Base-by-base conservation (phyloP, 1,139 yeast genomes). In the Kurtzmaniella natalensis region DNA sequence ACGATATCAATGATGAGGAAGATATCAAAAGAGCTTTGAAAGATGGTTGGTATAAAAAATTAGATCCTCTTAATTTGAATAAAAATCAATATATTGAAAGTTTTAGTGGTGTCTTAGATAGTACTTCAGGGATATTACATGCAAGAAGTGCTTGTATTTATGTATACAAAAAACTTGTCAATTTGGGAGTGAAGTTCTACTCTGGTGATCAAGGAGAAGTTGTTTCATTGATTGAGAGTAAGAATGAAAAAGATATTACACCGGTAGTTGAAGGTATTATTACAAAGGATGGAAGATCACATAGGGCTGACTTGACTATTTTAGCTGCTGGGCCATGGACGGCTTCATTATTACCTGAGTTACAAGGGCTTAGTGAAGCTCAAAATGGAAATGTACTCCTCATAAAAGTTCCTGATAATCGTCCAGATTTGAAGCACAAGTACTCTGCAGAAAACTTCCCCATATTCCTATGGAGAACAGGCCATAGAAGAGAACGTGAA, bases 311-410 rank as follows among this genome's bases (percentile, higher is more conserved):
- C 31, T 42, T 57, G n/a, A 59, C 55, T 4, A 55, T 67, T 19
- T 44, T 62, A 9, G 55, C 61, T 18, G 51, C 64, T 27, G 73
- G 73, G 21, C 64, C 70, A 7, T 67, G 72, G 72, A 49, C 68
- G 17, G 53, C 62, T 5, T 41, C 52, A 4, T 38, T 64, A 3
- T 52, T 66, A 11, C 59, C 58, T 8, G 59, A 56, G 34, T 42
- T 61, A 5, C 51, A 49, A 22, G 61, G 61, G 9, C 46, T 58
- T 25, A 47, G 51, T 32, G 66, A 63, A 41, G 67, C 63, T 0
- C 52, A 62, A 9, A 51, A 52, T 4, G 70, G 66, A 8, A 58
- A 59, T 34, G 54, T 61, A 13, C 41, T 54, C 4, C 28, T 26
- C 21, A 21, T 30, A 5, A 47, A 41, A 38, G 51, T 58, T 22